phyloP scores from a whole-genome alignment of 1,284 basidiomycete genomes.

The Tranzscheliella williamsii region DNA sequence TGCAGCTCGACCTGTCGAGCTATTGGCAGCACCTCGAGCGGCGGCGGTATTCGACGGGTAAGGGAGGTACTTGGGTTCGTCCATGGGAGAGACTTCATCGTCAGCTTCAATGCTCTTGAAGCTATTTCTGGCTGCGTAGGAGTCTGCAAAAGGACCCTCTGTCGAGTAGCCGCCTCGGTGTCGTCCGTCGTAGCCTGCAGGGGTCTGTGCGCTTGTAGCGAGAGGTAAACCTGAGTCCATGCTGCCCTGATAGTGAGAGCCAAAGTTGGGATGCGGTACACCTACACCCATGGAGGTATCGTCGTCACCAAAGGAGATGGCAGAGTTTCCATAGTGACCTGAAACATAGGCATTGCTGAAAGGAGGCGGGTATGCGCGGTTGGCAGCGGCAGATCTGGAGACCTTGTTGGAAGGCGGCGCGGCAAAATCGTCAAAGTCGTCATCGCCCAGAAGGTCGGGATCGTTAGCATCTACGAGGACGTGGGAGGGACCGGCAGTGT shows the following conservation, averaged over 20 bases:
- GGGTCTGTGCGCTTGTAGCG: conserved; percentile 31
- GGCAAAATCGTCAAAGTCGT: conserved; percentile 33
- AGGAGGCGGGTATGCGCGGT: conserved; percentile 22
- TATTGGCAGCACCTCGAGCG: background rate
- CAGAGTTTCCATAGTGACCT: conserved; percentile 21
- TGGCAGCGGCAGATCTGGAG: conserved; percentile 10
- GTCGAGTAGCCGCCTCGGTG: conserved; percentile 10
- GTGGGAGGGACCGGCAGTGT: conserved; percentile 34
- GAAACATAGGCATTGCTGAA: conserved; percentile 3
- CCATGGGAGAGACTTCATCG: conserved; percentile 42
- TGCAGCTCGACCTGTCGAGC: conserved; percentile 2
- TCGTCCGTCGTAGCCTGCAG: conserved; percentile 29
- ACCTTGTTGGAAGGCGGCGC: conserved; percentile 8
- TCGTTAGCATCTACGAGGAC: conserved; percentile 56
- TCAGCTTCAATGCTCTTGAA: conserved; percentile 59
- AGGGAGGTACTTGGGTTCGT: conserved; percentile 16
- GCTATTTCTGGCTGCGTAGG: conserved; percentile 38
- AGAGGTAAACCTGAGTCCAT: conserved; percentile 44
- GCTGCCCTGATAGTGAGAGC: conserved; percentile 22
- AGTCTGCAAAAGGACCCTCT: conserved; percentile 44
- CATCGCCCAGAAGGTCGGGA: conserved; percentile 52
- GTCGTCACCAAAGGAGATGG: conserved; percentile 22
- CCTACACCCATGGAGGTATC: conserved; percentile 35
- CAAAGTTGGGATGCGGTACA: conserved; percentile 23
- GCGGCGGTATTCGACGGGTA: conserved; percentile 2